These are phyloP conservation scores for Oryza nivara DNA, from an alignment of 176 grass and related monocot genomes.

Conservation along the genomic window DNA sequence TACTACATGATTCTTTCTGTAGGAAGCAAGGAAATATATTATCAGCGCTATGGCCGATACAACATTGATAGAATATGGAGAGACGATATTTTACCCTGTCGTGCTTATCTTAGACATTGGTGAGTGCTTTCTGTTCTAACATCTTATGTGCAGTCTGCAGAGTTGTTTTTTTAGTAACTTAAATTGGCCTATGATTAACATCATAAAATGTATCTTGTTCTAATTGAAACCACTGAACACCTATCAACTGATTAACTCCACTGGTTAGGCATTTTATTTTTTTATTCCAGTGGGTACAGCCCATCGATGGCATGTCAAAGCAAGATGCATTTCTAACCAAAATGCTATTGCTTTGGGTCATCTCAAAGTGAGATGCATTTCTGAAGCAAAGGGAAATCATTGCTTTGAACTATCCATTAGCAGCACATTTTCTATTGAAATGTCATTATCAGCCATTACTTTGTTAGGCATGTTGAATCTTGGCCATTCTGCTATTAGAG, in stretches of 20 bases:
- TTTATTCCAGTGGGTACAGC: conserved; percentile 15
- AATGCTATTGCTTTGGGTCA: conserved; percentile 16
- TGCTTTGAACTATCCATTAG: conserved; percentile 17
- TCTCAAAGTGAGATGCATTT: conserved; percentile 29
- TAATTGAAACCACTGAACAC: not conserved
- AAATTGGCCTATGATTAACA: not conserved
- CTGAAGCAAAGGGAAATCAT: conserved; percentile 37
- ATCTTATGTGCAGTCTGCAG: conserved; percentile 12
- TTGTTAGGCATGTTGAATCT: conserved; percentile 3
- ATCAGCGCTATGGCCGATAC: conserved; percentile 76
- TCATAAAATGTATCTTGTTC: not conserved
- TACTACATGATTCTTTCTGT: conserved; percentile 24
- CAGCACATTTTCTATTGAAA: not conserved
- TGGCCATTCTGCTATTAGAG: conserved; percentile 11
- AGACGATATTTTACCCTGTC: conserved; percentile 92
- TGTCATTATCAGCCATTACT: not conserved
- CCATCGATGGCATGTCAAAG: conserved; percentile 35
- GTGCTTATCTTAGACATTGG: conserved; percentile 93
- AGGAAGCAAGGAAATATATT: conserved; percentile 88
- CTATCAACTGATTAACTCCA: not conserved
- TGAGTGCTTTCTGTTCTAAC: conserved; percentile 37
- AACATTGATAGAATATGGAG: conserved; percentile 94
- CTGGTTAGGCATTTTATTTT: not conserved
- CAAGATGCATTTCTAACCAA: conserved; percentile 32
- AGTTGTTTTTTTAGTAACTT: not conserved